Evolutionary conservation across 164 flowering plant species (phyloP), one percentile per base, ranked within the genome.

Genomic region (Santalum album): DNA sequence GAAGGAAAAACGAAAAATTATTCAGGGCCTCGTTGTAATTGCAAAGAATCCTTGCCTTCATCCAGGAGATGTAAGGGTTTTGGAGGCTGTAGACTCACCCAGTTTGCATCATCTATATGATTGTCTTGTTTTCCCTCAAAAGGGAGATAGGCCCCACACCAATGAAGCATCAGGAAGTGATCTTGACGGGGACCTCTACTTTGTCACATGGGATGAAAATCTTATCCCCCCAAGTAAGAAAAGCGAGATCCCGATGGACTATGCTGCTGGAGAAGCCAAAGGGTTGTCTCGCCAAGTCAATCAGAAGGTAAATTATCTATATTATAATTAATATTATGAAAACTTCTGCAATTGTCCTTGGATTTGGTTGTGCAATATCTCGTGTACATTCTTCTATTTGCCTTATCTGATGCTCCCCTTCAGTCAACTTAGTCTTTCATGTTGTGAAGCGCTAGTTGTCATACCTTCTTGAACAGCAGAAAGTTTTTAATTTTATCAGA

Each of bases 121-220:
- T 60, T 94, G 99, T 62, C 68, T 94, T 55, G 81, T 86, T 18
- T 94, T 90, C 59, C 99, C 97, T 51, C 97, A 87, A 55, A 90
- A 90, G 58, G 97, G 99, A 20, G 88, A 82, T 0, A 72, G 99
- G 62, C 99, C 99, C 2, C 96, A 90, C 52, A 36, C 91, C 24
- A 60, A 94, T 71, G 99, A 94, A 67, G 97, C 97, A 26, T 94
- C 99, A 18, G 97, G 99, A 42, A 90, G 99, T 74, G 99, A 94
- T 56, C 82, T 94, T 20, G 99, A 87, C 70, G 99, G 99, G 12
- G 97, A 90, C 63, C 75, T 77, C 0, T 94, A 94, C 64, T 94
- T 94, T 73, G 90, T 84, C 10, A 71, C 96, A 1, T 94, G 99
- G 97, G 95, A 87, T 61, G 75, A 71, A 49, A 69, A 64, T 53